Evolutionary conservation across 805 yeast genomes (phyloP).

Genomic region (Myxozyma monticola): DNA sequence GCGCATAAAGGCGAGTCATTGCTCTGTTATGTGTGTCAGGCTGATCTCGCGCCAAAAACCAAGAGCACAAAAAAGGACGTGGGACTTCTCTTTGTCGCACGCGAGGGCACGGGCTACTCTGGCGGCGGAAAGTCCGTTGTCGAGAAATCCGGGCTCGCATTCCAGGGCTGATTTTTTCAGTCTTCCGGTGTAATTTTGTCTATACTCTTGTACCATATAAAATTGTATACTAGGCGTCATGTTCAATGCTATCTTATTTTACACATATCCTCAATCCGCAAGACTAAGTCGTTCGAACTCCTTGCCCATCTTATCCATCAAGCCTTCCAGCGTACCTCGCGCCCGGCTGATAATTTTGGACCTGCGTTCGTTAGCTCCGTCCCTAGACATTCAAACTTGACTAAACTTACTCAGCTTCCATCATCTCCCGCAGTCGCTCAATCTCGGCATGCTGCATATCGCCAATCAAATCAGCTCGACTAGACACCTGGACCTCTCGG

Average conservation of each 20-base stretch:
- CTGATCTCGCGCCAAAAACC: conserved; percentile 8
- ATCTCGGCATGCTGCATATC: conserved; percentile 13
- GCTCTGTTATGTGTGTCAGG: conserved; percentile 26
- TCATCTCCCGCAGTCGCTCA: conserved; percentile 12
- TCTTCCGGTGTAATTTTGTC: background rate
- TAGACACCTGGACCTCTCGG: no score
- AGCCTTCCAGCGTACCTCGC: conserved; percentile 5
- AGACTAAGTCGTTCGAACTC: conserved; percentile 3
- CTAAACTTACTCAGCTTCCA: conserved; percentile 21
- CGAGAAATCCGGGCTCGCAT: conserved; percentile 28
- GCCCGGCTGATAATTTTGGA: conserved; percentile 15
- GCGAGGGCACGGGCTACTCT: conserved; percentile 32
- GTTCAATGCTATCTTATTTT: background rate
- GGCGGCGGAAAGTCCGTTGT: conserved; percentile 29
- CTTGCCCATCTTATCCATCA: conserved; percentile 3
- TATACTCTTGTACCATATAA: background rate
- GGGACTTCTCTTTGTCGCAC: conserved; percentile 19
- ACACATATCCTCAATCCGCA: background rate
- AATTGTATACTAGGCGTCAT: background rate
- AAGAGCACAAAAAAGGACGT: conserved; percentile 5
- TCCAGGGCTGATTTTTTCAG: conserved; percentile 28
- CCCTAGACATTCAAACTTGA: no score
- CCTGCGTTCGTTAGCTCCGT: conserved; percentile 7
- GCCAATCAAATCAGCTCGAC: no score
- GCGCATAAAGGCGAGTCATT: conserved; percentile 20